A percentile compares a stretch with the other conserved stretches of the same genome.
Conservation (phyloP, 768 basidiomycete species). For the Clavulina sp. region DNA sequence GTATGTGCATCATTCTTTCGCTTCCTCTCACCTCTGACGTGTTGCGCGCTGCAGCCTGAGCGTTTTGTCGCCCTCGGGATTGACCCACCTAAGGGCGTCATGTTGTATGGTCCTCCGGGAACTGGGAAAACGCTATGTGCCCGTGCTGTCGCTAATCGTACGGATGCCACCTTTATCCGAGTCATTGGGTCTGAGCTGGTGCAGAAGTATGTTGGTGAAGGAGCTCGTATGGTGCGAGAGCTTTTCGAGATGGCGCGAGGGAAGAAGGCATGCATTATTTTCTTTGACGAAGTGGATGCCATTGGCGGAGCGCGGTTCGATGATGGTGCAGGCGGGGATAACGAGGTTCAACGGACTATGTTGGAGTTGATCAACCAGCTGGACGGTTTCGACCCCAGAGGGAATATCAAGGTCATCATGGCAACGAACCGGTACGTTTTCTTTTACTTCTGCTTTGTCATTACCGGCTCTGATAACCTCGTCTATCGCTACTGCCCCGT, state of each 20-base stretch:
- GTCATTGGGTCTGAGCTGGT: conserved; percentile 98
- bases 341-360: conserved; percentile 99
- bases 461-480: background rate
- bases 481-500: background rate
- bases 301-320: conserved; percentile 97
- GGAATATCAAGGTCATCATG: conserved; percentile 99
- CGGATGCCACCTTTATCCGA: conserved; percentile 97
- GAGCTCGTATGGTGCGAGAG: conserved; percentile 96
- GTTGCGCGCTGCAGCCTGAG: conserved; percentile 59
- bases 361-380: conserved; percentile 96
- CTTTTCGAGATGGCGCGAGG: conserved; percentile 97
- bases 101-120: conserved; percentile 88
- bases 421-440: conserved; percentile 79
- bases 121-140: conserved; percentile 99
- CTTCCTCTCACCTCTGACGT: background rate
- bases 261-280: conserved; percentile 99
- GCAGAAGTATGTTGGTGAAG: conserved; percentile 99
- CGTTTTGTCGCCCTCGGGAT: conserved; percentile 96
- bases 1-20: conserved; percentile 29
- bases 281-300: conserved; percentile 97
- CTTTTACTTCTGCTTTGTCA: background rate
- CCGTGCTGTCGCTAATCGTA: conserved; percentile 93
- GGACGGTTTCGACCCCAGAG: conserved; percentile 94
- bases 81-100: conserved; percentile 95
- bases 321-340: conserved; percentile 96